Evolutionary conservation across 208 protist genomes (phyloP).

Genomic region (Trypanosoma conorhini): DNA sequence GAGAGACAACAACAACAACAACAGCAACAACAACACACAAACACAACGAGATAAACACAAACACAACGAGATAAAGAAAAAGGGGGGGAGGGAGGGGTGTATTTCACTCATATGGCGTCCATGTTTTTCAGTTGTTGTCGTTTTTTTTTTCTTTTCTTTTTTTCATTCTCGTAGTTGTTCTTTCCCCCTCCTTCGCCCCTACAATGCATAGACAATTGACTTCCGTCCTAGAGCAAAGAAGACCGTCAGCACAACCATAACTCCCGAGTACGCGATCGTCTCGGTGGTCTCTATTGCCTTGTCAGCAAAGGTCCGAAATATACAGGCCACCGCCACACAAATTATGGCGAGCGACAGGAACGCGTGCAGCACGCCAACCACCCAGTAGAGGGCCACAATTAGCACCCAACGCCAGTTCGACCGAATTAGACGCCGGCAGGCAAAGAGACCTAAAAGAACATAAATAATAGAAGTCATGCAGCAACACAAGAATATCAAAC

Average conservation of each 20-base stretch:
- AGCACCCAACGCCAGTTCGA: constrained; percentile 59
- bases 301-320: constrained; percentile 62
- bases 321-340: constrained; percentile 63
- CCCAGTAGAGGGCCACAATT: constrained; percentile 51
- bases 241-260: constrained; percentile 65
- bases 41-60: neutral
- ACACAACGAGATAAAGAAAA: neutral
- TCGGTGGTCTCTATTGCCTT: constrained; percentile 40
- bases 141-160: neutral
- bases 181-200: no score
- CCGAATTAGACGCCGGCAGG: constrained; percentile 55
- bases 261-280: constrained; percentile 50
- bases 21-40: neutral
- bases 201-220: constrained; percentile 74
- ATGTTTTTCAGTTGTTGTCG: no score
- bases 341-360: constrained; percentile 63
- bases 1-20: neutral
- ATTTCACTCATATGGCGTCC: no score
- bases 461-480: constrained; percentile 56
- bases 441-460: constrained; percentile 59
- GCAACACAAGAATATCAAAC: constrained; percentile 62
- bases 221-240: constrained; percentile 76
- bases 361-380: constrained; percentile 65
- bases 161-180: no score
- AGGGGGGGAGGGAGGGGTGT: neutral